These are phyloP conservation scores for Acer negundo DNA, from an alignment of 345 rosid species.

Conservation along the genomic window DNA sequence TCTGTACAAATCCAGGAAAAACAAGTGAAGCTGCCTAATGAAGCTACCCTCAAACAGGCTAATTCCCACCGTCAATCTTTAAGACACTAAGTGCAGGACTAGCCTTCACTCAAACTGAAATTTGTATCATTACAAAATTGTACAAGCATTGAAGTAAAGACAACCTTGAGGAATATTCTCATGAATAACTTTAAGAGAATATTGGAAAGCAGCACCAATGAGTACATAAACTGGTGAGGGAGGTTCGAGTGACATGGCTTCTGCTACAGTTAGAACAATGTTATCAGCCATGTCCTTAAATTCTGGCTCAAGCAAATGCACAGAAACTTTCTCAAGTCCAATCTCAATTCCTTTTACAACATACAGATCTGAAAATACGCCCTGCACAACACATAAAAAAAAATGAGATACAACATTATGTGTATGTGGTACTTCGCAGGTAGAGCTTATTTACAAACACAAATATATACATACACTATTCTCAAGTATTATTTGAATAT, in stretches of 20 bases:
- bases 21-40: neutral
- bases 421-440: neutral
- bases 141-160: conserved; percentile 18
- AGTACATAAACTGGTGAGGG: conserved; percentile 87
- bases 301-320: conserved; percentile 74
- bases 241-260: conserved; percentile 93
- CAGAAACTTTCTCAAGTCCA: conserved; percentile 88
- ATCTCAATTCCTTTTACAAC: conserved; percentile 79
- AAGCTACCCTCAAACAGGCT: neutral
- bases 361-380: conserved; percentile 81
- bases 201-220: conserved; percentile 73
- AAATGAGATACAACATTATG: conserved; percentile 13
- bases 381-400: conserved; percentile 54
- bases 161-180: conserved; percentile 84
- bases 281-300: conserved; percentile 61
- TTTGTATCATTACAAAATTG: neutral
- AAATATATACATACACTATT: conserved; percentile 56
- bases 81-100: conserved; percentile 1
- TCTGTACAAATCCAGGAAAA: neutral
- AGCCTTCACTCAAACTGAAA: neutral
- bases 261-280: conserved; percentile 88
- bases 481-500: conserved; percentile 79
- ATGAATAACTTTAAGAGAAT: conserved; percentile 73
- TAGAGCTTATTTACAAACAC: conserved; percentile 6
- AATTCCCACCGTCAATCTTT: neutral